These are phyloP conservation scores for Claviceps arundinis DNA, from an alignment of 2,329 filamentous ascomycete species.

Conservation along the genomic window DNA sequence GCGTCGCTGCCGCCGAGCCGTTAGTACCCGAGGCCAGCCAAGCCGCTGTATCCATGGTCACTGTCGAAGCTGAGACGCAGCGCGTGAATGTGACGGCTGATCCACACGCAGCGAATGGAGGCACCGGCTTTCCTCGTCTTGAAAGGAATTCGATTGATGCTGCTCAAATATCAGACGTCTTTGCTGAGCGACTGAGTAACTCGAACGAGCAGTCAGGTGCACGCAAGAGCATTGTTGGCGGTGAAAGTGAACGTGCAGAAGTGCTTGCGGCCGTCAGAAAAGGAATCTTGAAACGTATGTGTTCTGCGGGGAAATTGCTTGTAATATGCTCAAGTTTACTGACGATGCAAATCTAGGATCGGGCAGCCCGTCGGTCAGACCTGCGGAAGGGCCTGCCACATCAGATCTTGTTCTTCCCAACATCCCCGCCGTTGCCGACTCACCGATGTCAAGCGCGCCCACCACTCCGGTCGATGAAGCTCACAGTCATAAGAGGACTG, in stretches of 20 bases:
- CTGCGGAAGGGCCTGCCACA: conserved; percentile 38
- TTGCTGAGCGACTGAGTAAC: conserved; percentile 39
- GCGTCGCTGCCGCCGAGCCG: conserved; percentile 58
- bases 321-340: background rate
- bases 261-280: conserved; percentile 86
- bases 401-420: conserved; percentile 42
- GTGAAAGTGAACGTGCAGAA: conserved; percentile 81
- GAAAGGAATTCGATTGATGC: conserved; percentile 73
- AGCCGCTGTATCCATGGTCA: conserved; percentile 89
- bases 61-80: conserved; percentile 83
- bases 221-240: conserved; percentile 81
- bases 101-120: conserved; percentile 51
- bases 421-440: conserved; percentile 56
- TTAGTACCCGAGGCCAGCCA: conserved; percentile 54
- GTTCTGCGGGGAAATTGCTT: background rate
- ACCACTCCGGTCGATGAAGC: conserved; percentile 76
- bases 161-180: conserved; percentile 29
- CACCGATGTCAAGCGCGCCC: conserved; percentile 72
- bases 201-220: conserved; percentile 47
- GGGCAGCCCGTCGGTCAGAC: conserved; percentile 52
- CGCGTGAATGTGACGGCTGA: conserved; percentile 64
- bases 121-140: conserved; percentile 70
- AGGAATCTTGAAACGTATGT: conserved; percentile 81
- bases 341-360: conserved; percentile 32
- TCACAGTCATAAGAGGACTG: conserved; percentile 50